Percentiles rank a stretch among this genome's conserved stretches.
These are phyloP conservation scores for Schwanniomyces polymorphus DNA, from an alignment of 805 yeast genomes.

Conservation along the genomic window DNA sequence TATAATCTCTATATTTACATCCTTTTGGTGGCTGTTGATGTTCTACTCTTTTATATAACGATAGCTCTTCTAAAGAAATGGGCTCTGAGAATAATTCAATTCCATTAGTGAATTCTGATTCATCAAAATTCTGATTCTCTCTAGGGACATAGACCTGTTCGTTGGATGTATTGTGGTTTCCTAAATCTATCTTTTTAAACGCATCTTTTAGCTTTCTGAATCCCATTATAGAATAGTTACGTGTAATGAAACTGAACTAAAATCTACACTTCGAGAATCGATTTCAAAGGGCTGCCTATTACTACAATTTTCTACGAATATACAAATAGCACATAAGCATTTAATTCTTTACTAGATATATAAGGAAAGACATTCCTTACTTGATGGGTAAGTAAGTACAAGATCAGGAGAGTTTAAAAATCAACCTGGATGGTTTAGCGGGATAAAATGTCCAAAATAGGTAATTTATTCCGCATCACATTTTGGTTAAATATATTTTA, in stretches of 20 bases:
- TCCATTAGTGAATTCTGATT: not conserved
- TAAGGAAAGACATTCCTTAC: no score
- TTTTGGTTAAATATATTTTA: not conserved
- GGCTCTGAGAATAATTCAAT: slow-evolving; percentile 41
- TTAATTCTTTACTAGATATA: no score
- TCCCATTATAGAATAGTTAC: slow-evolving; percentile 15
- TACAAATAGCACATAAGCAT: no score
- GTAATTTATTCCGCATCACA: not conserved
- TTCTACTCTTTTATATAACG: slow-evolving; percentile 32
- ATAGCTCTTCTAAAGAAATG: slow-evolving; percentile 45
- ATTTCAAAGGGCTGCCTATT: not conserved
- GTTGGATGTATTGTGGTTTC: slow-evolving; percentile 2
- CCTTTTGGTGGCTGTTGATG: slow-evolving; percentile 39
- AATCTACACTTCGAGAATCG: not conserved
- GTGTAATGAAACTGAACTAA: not conserved
- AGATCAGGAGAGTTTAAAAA: not conserved
- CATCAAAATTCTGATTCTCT: not conserved
- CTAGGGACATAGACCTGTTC: not conserved
- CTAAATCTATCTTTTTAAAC: slow-evolving; percentile 13
- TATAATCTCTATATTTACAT: slow-evolving; percentile 16
- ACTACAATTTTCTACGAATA: not conserved
- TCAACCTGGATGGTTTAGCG: not conserved
- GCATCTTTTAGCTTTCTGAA: slow-evolving; percentile 24
- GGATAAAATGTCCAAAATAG: not conserved
- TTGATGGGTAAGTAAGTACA: no score